Conservation (phyloP, 345 rosid genomes). For the Heritiera littoralis region DNA sequence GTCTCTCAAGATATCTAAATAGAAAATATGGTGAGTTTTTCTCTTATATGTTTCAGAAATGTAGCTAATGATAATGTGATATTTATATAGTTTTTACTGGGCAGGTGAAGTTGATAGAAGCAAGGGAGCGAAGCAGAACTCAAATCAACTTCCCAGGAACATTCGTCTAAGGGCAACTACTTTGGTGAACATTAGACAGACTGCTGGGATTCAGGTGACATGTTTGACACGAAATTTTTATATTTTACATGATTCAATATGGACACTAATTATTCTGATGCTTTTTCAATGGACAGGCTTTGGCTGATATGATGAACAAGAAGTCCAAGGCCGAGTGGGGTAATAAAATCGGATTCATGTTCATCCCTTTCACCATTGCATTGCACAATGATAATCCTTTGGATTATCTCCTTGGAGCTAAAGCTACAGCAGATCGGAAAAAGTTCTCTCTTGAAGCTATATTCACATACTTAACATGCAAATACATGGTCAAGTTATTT, state of each 20-base stretch:
- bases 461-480: constrained; percentile 39
- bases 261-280: background rate
- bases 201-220: constrained; percentile 53
- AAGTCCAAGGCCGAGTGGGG: constrained; percentile 56
- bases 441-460: constrained; percentile 59
- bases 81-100: background rate
- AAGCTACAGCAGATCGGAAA: constrained; percentile 50
- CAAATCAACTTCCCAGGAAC: constrained; percentile 30
- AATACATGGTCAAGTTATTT: constrained; percentile 29
- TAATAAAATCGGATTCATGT: constrained; percentile 53
- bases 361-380: constrained; percentile 48
- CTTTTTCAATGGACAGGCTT: constrained; percentile 31
- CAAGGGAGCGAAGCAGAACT: constrained; percentile 32
- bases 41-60: background rate
- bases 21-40: constrained; percentile 52
- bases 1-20: constrained; percentile 57
- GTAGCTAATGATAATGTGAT: constrained; percentile 8
- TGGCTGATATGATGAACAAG: constrained; percentile 62
- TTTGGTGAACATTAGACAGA: constrained; percentile 57
- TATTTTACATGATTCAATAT: no score
- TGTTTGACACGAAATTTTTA: no score
- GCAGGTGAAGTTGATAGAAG: constrained; percentile 4
- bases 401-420: constrained; percentile 49
- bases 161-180: constrained; percentile 52
- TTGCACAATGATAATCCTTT: constrained; percentile 52